Conservation (phyloP, 2,329 filamentous ascomycete genomes). For the Cordyceps javanica region DNA sequence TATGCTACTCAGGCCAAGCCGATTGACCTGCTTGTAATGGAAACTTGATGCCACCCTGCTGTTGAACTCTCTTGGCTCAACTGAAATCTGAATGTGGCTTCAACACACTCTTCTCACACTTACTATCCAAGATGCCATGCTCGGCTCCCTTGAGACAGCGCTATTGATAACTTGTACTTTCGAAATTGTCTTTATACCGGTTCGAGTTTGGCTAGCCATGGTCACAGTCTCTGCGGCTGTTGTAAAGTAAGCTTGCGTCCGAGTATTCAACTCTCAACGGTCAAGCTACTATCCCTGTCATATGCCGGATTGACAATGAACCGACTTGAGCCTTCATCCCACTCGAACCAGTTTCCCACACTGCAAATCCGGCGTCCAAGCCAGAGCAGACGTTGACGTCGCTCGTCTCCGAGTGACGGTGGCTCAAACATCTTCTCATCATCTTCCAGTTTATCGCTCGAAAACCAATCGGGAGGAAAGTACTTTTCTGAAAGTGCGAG, state of each 20-base stretch:
- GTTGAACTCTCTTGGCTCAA: no score
- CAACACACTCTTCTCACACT: no score
- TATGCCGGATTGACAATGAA: background rate
- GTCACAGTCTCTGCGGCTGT: background rate
- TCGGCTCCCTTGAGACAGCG: no score
- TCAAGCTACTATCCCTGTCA: background rate
- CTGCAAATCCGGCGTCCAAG: conserved; percentile 44
- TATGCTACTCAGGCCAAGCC: no score
- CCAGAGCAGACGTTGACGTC: conserved; percentile 55
- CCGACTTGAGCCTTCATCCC: conserved; percentile 26
- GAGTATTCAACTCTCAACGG: background rate
- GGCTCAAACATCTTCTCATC: conserved; percentile 60
- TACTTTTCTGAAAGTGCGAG: conserved; percentile 55
- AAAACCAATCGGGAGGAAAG: conserved; percentile 54
- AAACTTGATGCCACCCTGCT: no score
- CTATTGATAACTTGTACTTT: no score
- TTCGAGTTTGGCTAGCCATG: background rate
- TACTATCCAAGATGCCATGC: no score
- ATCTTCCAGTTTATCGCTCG: conserved; percentile 53
- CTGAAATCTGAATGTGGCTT: no score
- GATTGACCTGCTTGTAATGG: no score
- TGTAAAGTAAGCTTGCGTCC: background rate
- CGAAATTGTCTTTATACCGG: no score
- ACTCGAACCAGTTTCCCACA: conserved; percentile 38
- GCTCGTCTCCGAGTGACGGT: conserved; percentile 49